phyloP scores from a whole-genome alignment of 345 rosid genomes.

The Viola odorata region DNA sequence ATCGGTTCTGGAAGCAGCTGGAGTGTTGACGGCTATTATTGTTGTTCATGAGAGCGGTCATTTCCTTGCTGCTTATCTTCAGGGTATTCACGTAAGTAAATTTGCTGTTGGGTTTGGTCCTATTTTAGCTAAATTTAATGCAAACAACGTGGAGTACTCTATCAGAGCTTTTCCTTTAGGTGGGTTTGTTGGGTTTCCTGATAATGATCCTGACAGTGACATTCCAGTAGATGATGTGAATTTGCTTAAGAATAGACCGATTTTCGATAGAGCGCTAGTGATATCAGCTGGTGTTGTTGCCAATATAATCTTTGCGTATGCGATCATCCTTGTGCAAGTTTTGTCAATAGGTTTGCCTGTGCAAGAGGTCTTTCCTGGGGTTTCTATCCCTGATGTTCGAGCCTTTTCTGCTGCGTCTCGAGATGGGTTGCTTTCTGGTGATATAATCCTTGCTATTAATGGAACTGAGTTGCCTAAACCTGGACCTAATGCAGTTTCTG shows the following conservation, averaged over 20 bases:
- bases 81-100: slow-evolving; percentile 96
- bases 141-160: slow-evolving; percentile 81
- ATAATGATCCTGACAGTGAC: slow-evolving; percentile 86
- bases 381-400: slow-evolving; percentile 78
- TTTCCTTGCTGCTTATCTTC: slow-evolving; percentile 86
- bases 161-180: slow-evolving; percentile 88
- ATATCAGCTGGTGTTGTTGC: slow-evolving; percentile 92
- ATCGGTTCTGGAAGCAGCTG: slow-evolving; percentile 71
- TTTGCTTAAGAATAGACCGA: slow-evolving; percentile 86
- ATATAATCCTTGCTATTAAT: slow-evolving; percentile 63
- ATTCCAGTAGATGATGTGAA: slow-evolving; percentile 76
- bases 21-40: slow-evolving; percentile 78
- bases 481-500: slow-evolving; percentile 56
- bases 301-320: slow-evolving; percentile 74
- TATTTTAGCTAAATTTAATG: slow-evolving; percentile 73
- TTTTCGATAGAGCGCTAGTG: slow-evolving; percentile 68
- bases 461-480: slow-evolving; percentile 47
- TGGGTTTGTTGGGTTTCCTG: slow-evolving; percentile 96
- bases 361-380: slow-evolving; percentile 90
- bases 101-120: slow-evolving; percentile 98
- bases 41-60: slow-evolving; percentile 89
- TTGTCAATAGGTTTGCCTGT: slow-evolving; percentile 84
- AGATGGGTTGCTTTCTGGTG: slow-evolving; percentile 83
- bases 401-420: slow-evolving; percentile 87
- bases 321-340: slow-evolving; percentile 74